Base-by-base conservation (phyloP, 805 yeast genomes). In the Blastobotrys robertii region DNA sequence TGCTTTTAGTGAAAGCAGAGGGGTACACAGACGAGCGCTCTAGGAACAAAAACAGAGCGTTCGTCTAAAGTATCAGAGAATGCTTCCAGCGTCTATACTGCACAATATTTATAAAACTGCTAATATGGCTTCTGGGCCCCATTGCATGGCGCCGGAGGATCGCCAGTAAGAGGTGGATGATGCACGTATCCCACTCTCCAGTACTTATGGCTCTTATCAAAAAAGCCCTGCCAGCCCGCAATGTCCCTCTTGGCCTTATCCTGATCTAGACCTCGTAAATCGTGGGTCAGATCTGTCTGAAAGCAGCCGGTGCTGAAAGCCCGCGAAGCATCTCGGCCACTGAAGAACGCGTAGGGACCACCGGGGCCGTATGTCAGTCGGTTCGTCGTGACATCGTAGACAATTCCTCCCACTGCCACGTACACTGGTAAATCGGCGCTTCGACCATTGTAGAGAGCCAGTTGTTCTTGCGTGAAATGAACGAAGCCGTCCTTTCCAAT, bases 291-390 rank as follows among this genome's bases (percentile, higher is more conserved):
- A 52, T 81, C 81, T 30, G 72, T 74, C 34, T 61, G 56, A 45
- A 82, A 76, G 52, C 87, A 81, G 2, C 88, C 88, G 1, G 85
- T 81, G 3, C 73, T 78, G 52, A 72, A 79, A 13, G 81, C 82
- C 25, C 88, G 63, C 2, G 86, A 79, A 33, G 77, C 74, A 57
- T 82, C 92, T 35, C 63, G 63, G 1, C 90, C 92, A 29, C 79
- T 70, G 52, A 82, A 72, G 34, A 68, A 61, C 8, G 65, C 52
- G 55, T 82, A 82, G 0, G 74, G 54, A 0, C 82, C 82, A 0
- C 66, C 60, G 1, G 79, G 78, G 0, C 82, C 83, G 56, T 82
- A 82, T 2, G 77, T 61, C 4, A 56, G 62, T 1, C 68, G 61
- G 9, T 72, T 63, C 0, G 69, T 59, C 1, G 76, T 62, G 6